Conservation (phyloP, 805 yeast species). For the Ogataea wickerhamii region DNA sequence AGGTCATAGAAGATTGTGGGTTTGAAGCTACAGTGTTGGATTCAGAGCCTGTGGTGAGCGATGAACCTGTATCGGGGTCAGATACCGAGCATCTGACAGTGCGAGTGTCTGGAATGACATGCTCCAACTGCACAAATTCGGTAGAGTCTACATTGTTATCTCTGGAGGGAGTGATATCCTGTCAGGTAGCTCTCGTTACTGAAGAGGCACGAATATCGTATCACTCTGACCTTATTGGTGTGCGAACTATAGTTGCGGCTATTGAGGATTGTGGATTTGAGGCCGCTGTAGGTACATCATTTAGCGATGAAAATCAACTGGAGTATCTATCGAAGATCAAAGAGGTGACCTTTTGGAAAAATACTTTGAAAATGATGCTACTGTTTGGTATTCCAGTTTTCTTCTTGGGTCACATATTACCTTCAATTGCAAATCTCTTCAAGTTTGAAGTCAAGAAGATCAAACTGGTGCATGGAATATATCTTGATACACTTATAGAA, state of each 20-base stretch:
- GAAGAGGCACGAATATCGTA: slow-evolving; percentile 54
- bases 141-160: slow-evolving; percentile 45
- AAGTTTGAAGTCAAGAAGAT: slow-evolving; percentile 12
- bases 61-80: slow-evolving; percentile 4
- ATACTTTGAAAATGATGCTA: slow-evolving; percentile 49
- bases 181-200: slow-evolving; percentile 48
- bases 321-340: slow-evolving; percentile 61
- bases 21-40: slow-evolving; percentile 46
- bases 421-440: slow-evolving; percentile 31
- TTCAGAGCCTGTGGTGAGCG: slow-evolving; percentile 22
- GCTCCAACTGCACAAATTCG: slow-evolving; percentile 49
- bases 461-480: slow-evolving; percentile 49
- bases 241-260: slow-evolving; percentile 55
- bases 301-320: slow-evolving; percentile 67
- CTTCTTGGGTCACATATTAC: slow-evolving; percentile 46
- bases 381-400: slow-evolving; percentile 62
- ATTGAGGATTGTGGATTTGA: slow-evolving; percentile 53
- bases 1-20: slow-evolving; percentile 46
- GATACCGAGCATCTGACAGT: slow-evolving; percentile 25
- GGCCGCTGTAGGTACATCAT: slow-evolving; percentile 43
- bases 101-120: slow-evolving; percentile 57
- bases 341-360: slow-evolving; percentile 72
- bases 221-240: slow-evolving; percentile 51
- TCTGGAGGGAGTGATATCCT: slow-evolving; percentile 46
- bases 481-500: slow-evolving; percentile 60